A percentile compares a stretch with the other conserved stretches of the same genome.
phyloP scores from a whole-genome alignment of 2,329 filamentous ascomycete genomes.

The Colletotrichum orbiculare region DNA sequence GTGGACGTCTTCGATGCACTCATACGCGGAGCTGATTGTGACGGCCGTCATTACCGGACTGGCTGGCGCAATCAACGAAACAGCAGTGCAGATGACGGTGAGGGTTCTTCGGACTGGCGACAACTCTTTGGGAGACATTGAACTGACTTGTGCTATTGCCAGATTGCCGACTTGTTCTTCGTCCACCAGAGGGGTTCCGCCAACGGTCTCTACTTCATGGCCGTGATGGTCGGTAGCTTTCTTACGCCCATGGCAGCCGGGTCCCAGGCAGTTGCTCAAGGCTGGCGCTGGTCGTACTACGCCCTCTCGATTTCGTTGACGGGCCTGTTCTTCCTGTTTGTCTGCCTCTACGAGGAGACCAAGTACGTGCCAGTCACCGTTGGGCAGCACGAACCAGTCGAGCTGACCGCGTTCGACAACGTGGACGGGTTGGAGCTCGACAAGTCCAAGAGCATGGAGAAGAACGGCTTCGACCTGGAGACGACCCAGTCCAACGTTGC shows the following conservation, averaged over 20 bases:
- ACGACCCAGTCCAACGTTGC: conserved; percentile 10
- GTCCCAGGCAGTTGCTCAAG: conserved; percentile 40
- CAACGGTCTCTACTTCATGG: conserved; percentile 46
- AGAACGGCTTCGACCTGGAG: conserved; percentile 2
- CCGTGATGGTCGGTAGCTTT: conserved; percentile 45
- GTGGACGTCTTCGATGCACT: conserved; percentile 31
- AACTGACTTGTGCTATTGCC: background rate
- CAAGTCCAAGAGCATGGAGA: conserved; percentile 7
- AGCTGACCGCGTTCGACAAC: background rate
- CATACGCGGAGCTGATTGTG: conserved; percentile 27
- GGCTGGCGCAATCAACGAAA: conserved; percentile 52
- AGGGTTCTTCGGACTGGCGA: background rate
- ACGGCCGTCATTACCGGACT: conserved; percentile 44
- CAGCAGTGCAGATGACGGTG: conserved; percentile 49
- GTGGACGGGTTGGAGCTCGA: background rate
- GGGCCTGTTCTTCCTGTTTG: conserved; percentile 39
- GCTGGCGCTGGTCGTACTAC: conserved; percentile 47
- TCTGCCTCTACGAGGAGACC: conserved; percentile 44
- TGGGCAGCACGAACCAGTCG: conserved; percentile 34
- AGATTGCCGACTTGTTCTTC: conserved; percentile 47
- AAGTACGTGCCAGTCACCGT: conserved; percentile 41
- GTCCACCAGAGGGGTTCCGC: conserved; percentile 45
- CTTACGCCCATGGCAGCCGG: conserved; percentile 43
- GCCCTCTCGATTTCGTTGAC: conserved; percentile 40
- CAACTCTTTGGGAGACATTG: background rate